These are phyloP conservation scores for Pythium volutum DNA, from an alignment of 352 stramenopile genomes.

Conservation along the genomic window DNA sequence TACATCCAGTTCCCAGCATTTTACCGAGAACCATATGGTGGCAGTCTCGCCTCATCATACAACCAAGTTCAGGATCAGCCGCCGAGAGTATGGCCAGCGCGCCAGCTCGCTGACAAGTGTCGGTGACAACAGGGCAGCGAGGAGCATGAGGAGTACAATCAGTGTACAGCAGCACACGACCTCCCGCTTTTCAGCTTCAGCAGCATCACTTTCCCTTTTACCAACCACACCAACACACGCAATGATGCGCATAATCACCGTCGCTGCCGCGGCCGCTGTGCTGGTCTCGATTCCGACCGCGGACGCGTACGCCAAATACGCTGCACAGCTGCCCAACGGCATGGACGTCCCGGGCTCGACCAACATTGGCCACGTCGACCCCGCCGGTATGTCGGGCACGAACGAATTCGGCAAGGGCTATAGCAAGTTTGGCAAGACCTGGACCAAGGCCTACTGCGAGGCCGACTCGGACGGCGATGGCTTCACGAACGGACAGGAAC, in stretches of 20 bases:
- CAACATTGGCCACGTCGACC: slow-evolving; percentile 35
- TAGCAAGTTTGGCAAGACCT: slow-evolving; percentile 41
- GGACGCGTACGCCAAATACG: slow-evolving; percentile 28
- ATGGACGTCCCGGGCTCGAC: slow-evolving; percentile 19
- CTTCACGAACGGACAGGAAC: slow-evolving; percentile 81
- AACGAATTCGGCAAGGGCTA: too few species aligned
- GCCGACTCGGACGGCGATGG: slow-evolving; percentile 76
- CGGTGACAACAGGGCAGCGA: too few species aligned
- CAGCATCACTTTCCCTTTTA: neutral
- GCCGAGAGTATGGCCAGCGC: too few species aligned
- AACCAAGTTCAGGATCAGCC: too few species aligned
- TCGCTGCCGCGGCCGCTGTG: neutral
- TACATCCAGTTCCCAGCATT: neutral
- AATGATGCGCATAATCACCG: too few species aligned
- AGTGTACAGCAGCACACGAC: too few species aligned
- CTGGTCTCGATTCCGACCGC: neutral
- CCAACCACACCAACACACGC: neutral
- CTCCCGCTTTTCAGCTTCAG: neutral
- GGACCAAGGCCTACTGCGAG: slow-evolving; percentile 42
- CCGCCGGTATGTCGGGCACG: slow-evolving; percentile 23
- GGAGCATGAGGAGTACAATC: too few species aligned
- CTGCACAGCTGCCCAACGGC: slow-evolving; percentile 32
- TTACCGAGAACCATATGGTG: neutral
- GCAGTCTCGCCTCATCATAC: neutral
- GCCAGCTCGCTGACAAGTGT: too few species aligned